Base-by-base conservation (phyloP, 2,329 filamentous ascomycete species). In the Bertia moriformis region DNA sequence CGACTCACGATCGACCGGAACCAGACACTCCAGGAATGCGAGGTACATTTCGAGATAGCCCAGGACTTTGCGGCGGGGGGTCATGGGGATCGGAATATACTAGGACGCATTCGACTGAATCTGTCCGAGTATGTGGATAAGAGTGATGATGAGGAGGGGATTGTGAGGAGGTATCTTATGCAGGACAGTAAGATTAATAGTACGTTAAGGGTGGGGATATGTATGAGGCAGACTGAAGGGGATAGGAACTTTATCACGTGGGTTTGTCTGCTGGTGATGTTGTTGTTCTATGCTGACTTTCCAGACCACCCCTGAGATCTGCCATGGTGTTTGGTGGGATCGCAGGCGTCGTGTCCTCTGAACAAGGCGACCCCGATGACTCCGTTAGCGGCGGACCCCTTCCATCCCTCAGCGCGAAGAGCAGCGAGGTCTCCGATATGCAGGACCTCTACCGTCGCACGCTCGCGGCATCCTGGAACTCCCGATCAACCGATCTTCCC, bases 181-280 rank as follows among this genome's bases (percentile, higher is more conserved):
- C 72, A 76, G 49, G 71, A 78, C 46, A 75, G 71, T 58, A 80
- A 79, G 55, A 74, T 80, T 55, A 80, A 80, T 56, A 75, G 71
- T 50, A 80, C 75, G 1, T 58, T 80, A 40, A 78, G 76, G 51
- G 57, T 69, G 17, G 55, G 60, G 3, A 67, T 77, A 46, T 49
- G 54, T 44, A 72, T 79, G 69, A 65, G 60, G 42, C 72, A 78
- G 51, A 58, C 65, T 3, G 75, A 79, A 46, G 75, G 75, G 19
- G 73, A 78, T 48, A 64, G 66, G 43, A 75, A 74, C 48, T 80
- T 68, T 53, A 61, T 62, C 42, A 69, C 73, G 54, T 66, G 51
- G 42, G 61, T 52, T 18, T 29, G 12, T 14, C 15, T 35, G 7
- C 7, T 27, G 7, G 7, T 27, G 5, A 14, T 19, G 4, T 18